phyloP scores from a whole-genome alignment of 352 stramenopile species.

The Phytophthora ramorum region DNA sequence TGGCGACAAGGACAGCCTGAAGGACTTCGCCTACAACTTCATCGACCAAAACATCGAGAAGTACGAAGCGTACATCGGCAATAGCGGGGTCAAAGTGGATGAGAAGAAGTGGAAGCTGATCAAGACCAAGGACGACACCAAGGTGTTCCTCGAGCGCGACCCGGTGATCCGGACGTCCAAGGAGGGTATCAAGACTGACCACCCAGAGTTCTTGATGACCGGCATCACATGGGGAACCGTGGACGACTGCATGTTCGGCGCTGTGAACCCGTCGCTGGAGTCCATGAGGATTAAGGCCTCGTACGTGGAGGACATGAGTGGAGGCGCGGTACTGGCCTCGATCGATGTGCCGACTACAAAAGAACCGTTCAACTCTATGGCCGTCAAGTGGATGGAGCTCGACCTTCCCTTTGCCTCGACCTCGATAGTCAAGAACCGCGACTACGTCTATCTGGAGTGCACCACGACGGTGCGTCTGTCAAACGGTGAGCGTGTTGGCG shows the following conservation, averaged over 20 bases:
- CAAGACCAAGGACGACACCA: constrained; percentile 36
- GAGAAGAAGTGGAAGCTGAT: constrained; percentile 43
- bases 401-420: constrained; percentile 39
- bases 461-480: constrained; percentile 41
- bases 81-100: constrained; percentile 32
- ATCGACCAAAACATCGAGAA: constrained; percentile 41
- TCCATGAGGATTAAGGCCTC: constrained; percentile 48
- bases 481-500: constrained; percentile 48
- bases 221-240: constrained; percentile 45
- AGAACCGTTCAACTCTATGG: constrained; percentile 51
- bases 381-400: constrained; percentile 49
- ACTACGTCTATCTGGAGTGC: constrained; percentile 57
- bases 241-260: constrained; percentile 53
- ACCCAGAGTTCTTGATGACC: constrained; percentile 36
- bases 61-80: constrained; percentile 44
- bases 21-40: constrained; percentile 37
- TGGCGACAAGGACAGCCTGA: constrained; percentile 22
- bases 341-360: constrained; percentile 47
- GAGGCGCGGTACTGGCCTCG: constrained; percentile 46
- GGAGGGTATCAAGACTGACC: constrained; percentile 8
- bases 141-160: constrained; percentile 37
- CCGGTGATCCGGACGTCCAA: constrained; percentile 12
- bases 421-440: constrained; percentile 41
- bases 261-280: constrained; percentile 43
- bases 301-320: constrained; percentile 54